Percentiles rank a stretch among this genome's conserved stretches.
Evolutionary conservation across 345 rosid species (phyloP).

Genomic region (Arabidopsis arenosa): DNA sequence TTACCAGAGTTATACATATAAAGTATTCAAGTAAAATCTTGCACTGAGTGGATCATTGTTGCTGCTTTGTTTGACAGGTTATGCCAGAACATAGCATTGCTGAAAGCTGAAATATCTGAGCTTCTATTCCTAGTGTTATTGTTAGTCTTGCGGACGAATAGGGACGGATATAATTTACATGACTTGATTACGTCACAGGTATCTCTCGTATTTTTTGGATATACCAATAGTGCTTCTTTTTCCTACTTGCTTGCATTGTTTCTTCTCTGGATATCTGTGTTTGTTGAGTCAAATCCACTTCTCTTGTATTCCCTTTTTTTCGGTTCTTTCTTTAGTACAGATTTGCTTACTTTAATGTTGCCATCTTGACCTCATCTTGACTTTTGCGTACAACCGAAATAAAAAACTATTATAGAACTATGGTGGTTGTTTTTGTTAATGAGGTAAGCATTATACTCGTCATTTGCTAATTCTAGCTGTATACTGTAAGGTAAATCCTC

Average conservation of each 20-base stretch:
- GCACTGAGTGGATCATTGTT: conserved; percentile 22
- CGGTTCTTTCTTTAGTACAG: not conserved
- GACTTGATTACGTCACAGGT: conserved; percentile 77
- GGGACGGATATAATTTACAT: conserved; percentile 57
- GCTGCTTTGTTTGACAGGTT: conserved; percentile 58
- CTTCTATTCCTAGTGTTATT: conserved; percentile 73
- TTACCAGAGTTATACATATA: conserved; percentile 21
- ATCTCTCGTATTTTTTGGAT: conserved; percentile 21
- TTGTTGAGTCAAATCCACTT: conserved; percentile 13
- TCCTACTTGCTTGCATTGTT: conserved; percentile 11
- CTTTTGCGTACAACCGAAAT: conserved; percentile 16
- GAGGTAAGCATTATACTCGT: conserved; percentile 7
- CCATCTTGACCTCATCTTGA: not conserved
- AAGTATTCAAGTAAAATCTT: conserved; percentile 3
- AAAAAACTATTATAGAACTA: not conserved
- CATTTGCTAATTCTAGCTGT: not conserved
- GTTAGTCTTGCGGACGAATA: conserved; percentile 76
- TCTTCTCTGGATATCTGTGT: conserved; percentile 13
- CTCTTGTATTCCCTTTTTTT: not conserved
- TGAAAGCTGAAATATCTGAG: conserved; percentile 92
- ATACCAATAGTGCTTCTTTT: conserved; percentile 1
- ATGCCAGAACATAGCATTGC: conserved; percentile 79
- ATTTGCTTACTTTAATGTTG: conserved; percentile 12
- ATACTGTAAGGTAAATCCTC: not conserved
- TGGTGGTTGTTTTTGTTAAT: conserved; percentile 5